A percentile compares a stretch with the other conserved stretches of the same genome.
Conservation (phyloP, 257 asterid genomes). For the Pogostemon cablin region DNA sequence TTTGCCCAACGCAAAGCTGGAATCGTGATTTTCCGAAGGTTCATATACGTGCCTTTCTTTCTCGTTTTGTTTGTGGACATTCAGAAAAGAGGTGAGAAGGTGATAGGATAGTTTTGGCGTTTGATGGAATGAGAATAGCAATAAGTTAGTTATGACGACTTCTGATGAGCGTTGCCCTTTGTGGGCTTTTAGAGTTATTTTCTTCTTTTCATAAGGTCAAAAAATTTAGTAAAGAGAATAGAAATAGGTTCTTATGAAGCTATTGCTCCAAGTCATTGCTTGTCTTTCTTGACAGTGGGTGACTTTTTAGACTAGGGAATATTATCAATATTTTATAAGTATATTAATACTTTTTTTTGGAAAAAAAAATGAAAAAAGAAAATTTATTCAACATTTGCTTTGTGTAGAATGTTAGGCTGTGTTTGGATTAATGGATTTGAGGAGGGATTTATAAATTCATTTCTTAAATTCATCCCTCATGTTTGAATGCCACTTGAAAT, state of each 20-base stretch:
- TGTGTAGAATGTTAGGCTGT: no score
- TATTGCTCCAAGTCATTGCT: slow-evolving; percentile 36
- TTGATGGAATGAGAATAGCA: slow-evolving; percentile 41
- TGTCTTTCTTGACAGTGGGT: slow-evolving; percentile 34
- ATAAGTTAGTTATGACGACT: slow-evolving; percentile 46
- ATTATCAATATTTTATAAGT: slow-evolving; percentile 28
- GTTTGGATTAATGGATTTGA: no score
- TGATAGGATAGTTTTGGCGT: slow-evolving; percentile 35
- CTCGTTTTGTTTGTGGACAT: slow-evolving; percentile 22
- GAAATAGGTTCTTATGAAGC: slow-evolving; percentile 45
- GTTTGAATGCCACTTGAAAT: no score
- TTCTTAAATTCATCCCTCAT: no score
- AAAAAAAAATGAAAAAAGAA: neutral
- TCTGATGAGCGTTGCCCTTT: slow-evolving; percentile 35
- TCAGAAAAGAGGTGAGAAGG: slow-evolving; percentile 9
- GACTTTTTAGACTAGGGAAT: slow-evolving; percentile 26
- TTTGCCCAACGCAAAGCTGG: slow-evolving; percentile 56
- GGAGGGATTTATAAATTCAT: no score
- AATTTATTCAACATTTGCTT: neutral
- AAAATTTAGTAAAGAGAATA: slow-evolving; percentile 41
- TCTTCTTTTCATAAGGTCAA: slow-evolving; percentile 35
- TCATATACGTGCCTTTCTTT: slow-evolving; percentile 20
- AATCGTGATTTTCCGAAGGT: slow-evolving; percentile 45
- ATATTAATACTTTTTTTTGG: slow-evolving; percentile 27
- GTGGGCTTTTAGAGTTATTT: slow-evolving; percentile 31